phyloP scores from a whole-genome alignment of 169 alveolate genomes.

The Amoebophrya sp. region DNA sequence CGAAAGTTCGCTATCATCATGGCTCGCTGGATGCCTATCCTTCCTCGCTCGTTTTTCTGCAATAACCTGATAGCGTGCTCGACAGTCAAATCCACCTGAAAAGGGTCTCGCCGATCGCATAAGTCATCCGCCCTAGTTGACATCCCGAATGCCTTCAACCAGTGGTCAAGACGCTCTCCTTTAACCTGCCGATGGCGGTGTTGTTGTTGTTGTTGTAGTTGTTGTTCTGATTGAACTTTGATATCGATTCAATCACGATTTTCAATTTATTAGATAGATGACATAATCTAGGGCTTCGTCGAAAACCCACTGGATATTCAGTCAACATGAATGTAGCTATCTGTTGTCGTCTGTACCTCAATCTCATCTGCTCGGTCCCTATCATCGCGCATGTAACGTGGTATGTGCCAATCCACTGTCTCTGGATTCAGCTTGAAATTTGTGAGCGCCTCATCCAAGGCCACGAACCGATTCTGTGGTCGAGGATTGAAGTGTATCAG shows the following conservation, averaged over 20 bases:
- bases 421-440: slow-evolving; percentile 74
- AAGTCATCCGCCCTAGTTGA: slow-evolving; percentile 60
- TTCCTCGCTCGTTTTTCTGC: slow-evolving; percentile 67
- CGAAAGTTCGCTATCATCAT: slow-evolving; percentile 51
- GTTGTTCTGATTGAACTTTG: background rate
- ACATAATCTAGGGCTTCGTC: too few species aligned
- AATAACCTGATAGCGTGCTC: slow-evolving; percentile 60
- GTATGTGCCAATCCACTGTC: slow-evolving; percentile 69
- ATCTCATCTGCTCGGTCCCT: slow-evolving; percentile 61
- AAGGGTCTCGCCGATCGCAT: slow-evolving; percentile 54
- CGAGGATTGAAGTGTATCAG: slow-evolving; percentile 64
- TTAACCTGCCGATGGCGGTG: slow-evolving; percentile 44
- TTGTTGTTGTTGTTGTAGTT: background rate
- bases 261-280: too few species aligned
- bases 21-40: slow-evolving; percentile 61
- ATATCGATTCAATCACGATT: too few species aligned
- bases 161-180: slow-evolving; percentile 50
- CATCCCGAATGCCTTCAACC: slow-evolving; percentile 60
- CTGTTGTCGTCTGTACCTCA: slow-evolving; percentile 49
- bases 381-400: slow-evolving; percentile 74
- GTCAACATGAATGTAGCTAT: too few species aligned
- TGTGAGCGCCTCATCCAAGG: slow-evolving; percentile 70
- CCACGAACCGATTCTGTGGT: slow-evolving; percentile 66
- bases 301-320: too few species aligned
- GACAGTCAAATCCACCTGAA: slow-evolving; percentile 52